These are phyloP conservation scores for Ganoderma sinense DNA, from an alignment of 1,284 basidiomycete genomes.

Conservation along the genomic window DNA sequence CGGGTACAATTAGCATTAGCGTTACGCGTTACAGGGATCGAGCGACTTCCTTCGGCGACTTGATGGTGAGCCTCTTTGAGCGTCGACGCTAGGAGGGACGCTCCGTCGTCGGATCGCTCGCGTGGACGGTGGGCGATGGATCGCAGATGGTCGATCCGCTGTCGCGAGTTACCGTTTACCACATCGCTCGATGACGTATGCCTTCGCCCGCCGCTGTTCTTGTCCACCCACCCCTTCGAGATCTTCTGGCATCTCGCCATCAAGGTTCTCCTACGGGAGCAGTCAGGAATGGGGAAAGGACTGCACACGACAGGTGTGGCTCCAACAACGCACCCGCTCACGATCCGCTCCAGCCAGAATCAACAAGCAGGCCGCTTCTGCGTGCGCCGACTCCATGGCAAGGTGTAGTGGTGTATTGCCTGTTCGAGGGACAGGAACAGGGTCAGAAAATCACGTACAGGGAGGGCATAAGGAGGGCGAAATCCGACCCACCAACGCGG, in stretches of 20 bases:
- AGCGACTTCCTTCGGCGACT: constrained; percentile 14
- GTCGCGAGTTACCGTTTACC: constrained; percentile 47
- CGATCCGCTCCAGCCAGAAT: constrained; percentile 96
- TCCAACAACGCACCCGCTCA: constrained; percentile 66
- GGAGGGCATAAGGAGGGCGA: background rate
- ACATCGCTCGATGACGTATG: constrained; percentile 78
- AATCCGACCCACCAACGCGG: constrained; percentile 68
- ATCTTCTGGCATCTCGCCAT: constrained; percentile 85
- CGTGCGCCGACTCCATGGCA: constrained; percentile 94
- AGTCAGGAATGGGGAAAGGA: background rate
- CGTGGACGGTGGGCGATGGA: background rate
- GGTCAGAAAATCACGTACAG: background rate
- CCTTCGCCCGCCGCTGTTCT: constrained; percentile 81
- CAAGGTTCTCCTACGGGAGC: constrained; percentile 71
- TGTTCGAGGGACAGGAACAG: constrained; percentile 38
- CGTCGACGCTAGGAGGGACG: background rate
- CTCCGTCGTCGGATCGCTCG: constrained; percentile 7
- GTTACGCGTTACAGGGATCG: constrained; percentile 16
- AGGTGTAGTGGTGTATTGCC: constrained; percentile 97
- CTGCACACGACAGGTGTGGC: background rate
- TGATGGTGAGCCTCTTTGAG: constrained; percentile 17
- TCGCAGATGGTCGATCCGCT: background rate
- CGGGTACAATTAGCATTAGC: constrained; percentile 15
- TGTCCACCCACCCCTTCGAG: constrained; percentile 87
- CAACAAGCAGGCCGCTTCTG: constrained; percentile 85